A percentile compares a stretch with the other conserved stretches of the same genome.
Evolutionary conservation across 1,139 yeast genomes (phyloP).

Genomic region (Candida pseudocylindracea): DNA sequence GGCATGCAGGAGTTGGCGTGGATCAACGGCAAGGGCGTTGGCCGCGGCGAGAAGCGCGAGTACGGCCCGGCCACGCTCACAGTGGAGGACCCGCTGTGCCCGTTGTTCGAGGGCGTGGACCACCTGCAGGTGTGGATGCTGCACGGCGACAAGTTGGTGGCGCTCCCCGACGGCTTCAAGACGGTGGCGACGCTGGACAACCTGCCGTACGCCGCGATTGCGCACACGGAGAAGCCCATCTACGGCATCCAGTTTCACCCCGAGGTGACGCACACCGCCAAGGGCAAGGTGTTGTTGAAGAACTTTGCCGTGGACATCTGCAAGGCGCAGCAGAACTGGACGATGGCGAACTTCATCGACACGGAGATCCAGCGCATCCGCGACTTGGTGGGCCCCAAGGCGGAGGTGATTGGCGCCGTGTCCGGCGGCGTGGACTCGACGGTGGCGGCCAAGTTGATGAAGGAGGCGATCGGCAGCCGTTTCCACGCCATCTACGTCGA

Average conservation of each 20-base stretch:
- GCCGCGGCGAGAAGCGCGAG: conserved; percentile 94
- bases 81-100: conserved; percentile 44
- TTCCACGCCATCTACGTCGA: conserved; percentile 97
- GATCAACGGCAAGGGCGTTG: conserved; percentile 91
- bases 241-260: conserved; percentile 99
- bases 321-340: conserved; percentile 78
- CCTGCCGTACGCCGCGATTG: conserved; percentile 91
- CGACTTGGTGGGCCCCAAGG: conserved; percentile 85
- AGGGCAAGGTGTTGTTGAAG: conserved; percentile 70
- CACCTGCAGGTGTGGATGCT: conserved; percentile 99
- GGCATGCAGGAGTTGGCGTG: conserved; percentile 99
- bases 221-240: conserved; percentile 49
- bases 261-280: conserved; percentile 89
- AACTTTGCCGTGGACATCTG: conserved; percentile 90
- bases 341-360: conserved; percentile 93
- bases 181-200: conserved; percentile 81
- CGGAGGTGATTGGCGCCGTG: conserved; percentile 98
- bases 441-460: conserved; percentile 95
- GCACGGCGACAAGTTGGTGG: conserved; percentile 89
- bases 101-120: conserved; percentile 71
- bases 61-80: conserved; percentile 89
- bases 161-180: conserved; percentile 76
- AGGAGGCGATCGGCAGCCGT: conserved; percentile 95
- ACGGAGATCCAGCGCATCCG: conserved; percentile 88
- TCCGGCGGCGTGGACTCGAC: conserved; percentile 99